phyloP scores from a whole-genome alignment of 768 basidiomycete genomes.

The Collybiopsis confluens region DNA sequence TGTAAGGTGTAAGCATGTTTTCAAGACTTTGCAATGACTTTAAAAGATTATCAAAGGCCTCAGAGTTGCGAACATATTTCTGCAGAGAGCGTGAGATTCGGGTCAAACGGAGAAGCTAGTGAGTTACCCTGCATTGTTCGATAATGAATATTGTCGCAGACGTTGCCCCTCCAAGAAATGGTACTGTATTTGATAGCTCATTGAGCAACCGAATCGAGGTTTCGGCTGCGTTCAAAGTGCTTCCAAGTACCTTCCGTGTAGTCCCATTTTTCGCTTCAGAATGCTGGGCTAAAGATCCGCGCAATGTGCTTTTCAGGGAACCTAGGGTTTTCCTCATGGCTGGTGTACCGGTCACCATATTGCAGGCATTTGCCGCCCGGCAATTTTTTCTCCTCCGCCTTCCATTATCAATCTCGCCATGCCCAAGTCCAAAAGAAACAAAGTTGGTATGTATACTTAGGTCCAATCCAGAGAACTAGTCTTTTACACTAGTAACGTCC shows the following conservation, averaged over 20 bases:
- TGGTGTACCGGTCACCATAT: no score
- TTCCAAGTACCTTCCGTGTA: background rate
- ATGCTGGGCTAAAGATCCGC: background rate
- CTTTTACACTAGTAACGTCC: background rate
- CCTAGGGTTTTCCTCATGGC: background rate
- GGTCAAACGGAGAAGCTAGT: background rate
- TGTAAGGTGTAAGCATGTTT: background rate
- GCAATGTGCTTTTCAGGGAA: background rate
- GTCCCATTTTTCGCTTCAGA: background rate
- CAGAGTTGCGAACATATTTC: slow-evolving; percentile 1
- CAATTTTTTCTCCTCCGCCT: background rate
- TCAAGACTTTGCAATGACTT: background rate
- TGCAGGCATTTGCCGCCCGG: no score
- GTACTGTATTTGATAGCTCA: background rate
- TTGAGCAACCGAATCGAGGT: background rate
- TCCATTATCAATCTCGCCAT: background rate
- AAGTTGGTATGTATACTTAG: background rate
- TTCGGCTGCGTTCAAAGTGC: background rate
- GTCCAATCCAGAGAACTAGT: background rate
- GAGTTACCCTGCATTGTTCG: background rate
- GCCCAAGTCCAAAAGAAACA: slow-evolving; percentile 3
- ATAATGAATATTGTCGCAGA: background rate
- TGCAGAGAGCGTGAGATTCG: background rate
- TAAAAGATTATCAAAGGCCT: background rate
- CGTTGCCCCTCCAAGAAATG: background rate